These are phyloP conservation scores for Dactylonectria macrodidyma DNA, from an alignment of 2,329 filamentous ascomycete genomes.

Conservation along the genomic window DNA sequence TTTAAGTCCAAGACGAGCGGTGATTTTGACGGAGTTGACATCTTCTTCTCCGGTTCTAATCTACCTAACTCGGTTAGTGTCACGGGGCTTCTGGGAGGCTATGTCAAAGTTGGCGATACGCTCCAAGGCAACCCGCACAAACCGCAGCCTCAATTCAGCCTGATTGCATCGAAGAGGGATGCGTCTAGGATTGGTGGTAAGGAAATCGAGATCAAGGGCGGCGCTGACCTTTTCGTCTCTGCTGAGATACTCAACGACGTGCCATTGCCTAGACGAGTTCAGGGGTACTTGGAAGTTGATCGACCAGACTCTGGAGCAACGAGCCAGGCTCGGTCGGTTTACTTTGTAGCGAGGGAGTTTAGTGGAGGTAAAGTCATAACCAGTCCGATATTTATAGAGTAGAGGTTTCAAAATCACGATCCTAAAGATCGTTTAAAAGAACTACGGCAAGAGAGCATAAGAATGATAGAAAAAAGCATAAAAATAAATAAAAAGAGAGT, in stretches of 20 bases:
- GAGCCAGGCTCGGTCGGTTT: not conserved
- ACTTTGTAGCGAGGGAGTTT: conserved; percentile 15
- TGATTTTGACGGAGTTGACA: conserved; percentile 49
- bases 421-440: too few species aligned
- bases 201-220: conserved; percentile 38
- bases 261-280: conserved; percentile 38
- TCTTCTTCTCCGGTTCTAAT: conserved; percentile 32
- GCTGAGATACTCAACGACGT: conserved; percentile 40
- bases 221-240: conserved; percentile 46
- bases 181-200: conserved; percentile 33
- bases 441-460: too few species aligned
- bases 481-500: too few species aligned
- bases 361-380: conserved; percentile 18
- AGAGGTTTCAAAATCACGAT: not conserved
- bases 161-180: conserved; percentile 32
- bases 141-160: conserved; percentile 43
- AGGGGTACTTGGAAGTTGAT: too few species aligned
- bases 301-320: too few species aligned
- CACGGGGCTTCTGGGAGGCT: conserved; percentile 46
- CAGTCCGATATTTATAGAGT: conserved; percentile 19
- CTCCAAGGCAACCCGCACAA: conserved; percentile 48
- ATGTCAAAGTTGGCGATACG: conserved; percentile 50
- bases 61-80: conserved; percentile 36
- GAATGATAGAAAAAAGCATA: too few species aligned
- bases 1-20: conserved; percentile 49